Base-by-base conservation (phyloP, 495 filamentous ascomycete species). In the Trichoderma asperelloides region DNA sequence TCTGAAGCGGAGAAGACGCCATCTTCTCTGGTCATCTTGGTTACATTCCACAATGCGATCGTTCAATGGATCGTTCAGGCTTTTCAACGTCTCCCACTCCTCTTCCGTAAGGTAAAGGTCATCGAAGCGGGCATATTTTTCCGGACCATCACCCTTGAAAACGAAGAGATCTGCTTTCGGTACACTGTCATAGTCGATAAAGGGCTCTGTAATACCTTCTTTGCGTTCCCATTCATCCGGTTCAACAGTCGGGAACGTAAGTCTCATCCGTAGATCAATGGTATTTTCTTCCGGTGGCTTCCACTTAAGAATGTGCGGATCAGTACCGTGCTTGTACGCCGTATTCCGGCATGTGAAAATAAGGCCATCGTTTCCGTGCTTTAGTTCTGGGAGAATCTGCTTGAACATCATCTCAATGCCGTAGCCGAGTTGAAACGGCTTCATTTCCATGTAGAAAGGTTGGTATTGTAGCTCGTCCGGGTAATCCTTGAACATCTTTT, bases 241-340 rank as follows among this genome's bases (percentile, higher is more conserved):
- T 65, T 92, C 85, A 43, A 90, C 78, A 0, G 81, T 65, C 0
- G 91, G 91, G 72, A 96, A 98, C 47, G 86, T 81, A 28, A 98
- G 83, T 41, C 81, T 80, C 71, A 97, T 83, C 57, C 88, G 83
- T 75, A 97, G 97, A 74, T 98, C 95, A 68, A 98, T 84, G 0
- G 91, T 93, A 77, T 98, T 98, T 71, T 98, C 95, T 30, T 88
- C 78, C 5, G 89, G 89, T 1, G 93, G 91, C 74, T 98, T 98
- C 95, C 95, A 98, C 77, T 98, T 98, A 27, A 98, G 81, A 69
- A 97, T 97, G 72, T 94, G 88, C 49, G 85, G 84, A 75, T 98
- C 95, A 8, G 95, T 98, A 69, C 95, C 95, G 66, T 88, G 89
- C 70, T 87, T 86, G 80, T 98, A 98, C 1, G 89, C 86, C 37